phyloP scores from a whole-genome alignment of 78 protist species.

The Tieghemostelium lacteum region DNA sequence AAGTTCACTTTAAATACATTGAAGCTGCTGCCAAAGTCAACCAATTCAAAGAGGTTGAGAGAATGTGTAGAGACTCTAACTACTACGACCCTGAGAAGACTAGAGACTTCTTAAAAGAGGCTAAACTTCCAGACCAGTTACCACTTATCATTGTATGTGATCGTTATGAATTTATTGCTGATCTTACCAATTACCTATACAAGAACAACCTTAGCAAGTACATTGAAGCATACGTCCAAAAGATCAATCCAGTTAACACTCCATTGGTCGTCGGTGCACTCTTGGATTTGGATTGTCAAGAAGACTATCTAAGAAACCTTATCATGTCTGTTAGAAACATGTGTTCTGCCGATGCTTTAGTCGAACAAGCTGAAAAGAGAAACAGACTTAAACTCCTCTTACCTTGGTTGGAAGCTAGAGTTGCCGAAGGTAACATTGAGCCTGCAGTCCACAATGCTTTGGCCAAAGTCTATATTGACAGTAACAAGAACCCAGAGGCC shows the following conservation, averaged over 20 bases:
- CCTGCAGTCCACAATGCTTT: constrained; percentile 98
- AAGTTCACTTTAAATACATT: constrained; percentile 98
- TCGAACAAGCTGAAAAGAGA: constrained; percentile 97
- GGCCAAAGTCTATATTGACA: constrained; percentile 99
- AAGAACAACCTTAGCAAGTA: constrained; percentile 85
- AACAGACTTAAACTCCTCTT: constrained; percentile 96
- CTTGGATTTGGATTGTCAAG: constrained; percentile 96
- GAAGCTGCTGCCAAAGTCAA: constrained; percentile 97
- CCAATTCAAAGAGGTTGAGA: constrained; percentile 97
- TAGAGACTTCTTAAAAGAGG: constrained; percentile 97
- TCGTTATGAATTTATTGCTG: constrained; percentile 97
- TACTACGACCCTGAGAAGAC: constrained; percentile 95
- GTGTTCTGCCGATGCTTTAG: constrained; percentile 95
- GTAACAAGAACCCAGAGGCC: constrained; percentile 92
- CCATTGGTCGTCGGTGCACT: constrained; percentile 98
- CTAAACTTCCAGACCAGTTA: constrained; percentile 94
- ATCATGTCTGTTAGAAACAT: constrained; percentile 87
- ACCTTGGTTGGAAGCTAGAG: constrained; percentile 98
- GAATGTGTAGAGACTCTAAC: constrained; percentile 96
- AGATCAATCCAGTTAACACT: constrained; percentile 92
- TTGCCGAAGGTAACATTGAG: constrained; percentile 90
- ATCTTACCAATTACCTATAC: constrained; percentile 96
- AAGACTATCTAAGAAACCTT: constrained; percentile 93
- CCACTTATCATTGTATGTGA: constrained; percentile 99
- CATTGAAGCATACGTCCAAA: constrained; percentile 98